phyloP scores from a whole-genome alignment of 768 basidiomycete species.

The Suillus subaureus region DNA sequence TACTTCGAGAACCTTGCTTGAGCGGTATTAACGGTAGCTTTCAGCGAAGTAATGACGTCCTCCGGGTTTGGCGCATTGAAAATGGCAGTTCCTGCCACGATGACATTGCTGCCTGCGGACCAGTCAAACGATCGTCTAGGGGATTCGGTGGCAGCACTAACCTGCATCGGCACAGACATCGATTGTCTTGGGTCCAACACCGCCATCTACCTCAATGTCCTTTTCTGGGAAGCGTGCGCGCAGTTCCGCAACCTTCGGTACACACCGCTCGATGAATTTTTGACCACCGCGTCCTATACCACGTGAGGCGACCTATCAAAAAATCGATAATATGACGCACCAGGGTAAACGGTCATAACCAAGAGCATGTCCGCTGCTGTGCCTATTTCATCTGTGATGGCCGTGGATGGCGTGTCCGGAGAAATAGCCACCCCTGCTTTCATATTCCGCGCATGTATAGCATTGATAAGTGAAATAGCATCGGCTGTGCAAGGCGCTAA shows the following conservation, averaged over 20 bases:
- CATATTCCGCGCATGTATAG: constrained; percentile 86
- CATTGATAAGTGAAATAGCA: constrained; percentile 72
- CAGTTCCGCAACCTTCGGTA: constrained; percentile 91
- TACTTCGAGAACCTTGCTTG: constrained; percentile 47
- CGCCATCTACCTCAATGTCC: constrained; percentile 98
- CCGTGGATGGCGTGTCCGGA: constrained; percentile 87
- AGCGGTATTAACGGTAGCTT: constrained; percentile 67
- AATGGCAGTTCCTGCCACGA: constrained; percentile 96
- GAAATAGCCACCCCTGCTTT: constrained; percentile 96
- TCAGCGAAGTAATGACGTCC: constrained; percentile 72
- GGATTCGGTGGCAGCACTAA: constrained; percentile 29
- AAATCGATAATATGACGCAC: constrained; percentile 36
- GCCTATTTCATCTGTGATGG: constrained; percentile 86
- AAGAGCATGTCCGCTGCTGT: constrained; percentile 89
- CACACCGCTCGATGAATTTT: constrained; percentile 91
- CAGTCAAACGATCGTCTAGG: constrained; percentile 4
- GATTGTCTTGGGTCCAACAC: constrained; percentile 91
- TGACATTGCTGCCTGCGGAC: constrained; percentile 87
- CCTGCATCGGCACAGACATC: constrained; percentile 89
- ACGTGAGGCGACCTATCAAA: constrained; percentile 4
- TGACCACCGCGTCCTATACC: constrained; percentile 85
- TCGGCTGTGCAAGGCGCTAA: constrained; percentile 47
- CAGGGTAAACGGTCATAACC: constrained; percentile 98
- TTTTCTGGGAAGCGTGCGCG: constrained; percentile 89
- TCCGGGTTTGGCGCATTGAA: constrained; percentile 82